Evolutionary conservation across 371 early-diverging fungal genomes (phyloP), one percentile per base, ranked within the genome.

Genomic region (Mycotypha africana): DNA sequence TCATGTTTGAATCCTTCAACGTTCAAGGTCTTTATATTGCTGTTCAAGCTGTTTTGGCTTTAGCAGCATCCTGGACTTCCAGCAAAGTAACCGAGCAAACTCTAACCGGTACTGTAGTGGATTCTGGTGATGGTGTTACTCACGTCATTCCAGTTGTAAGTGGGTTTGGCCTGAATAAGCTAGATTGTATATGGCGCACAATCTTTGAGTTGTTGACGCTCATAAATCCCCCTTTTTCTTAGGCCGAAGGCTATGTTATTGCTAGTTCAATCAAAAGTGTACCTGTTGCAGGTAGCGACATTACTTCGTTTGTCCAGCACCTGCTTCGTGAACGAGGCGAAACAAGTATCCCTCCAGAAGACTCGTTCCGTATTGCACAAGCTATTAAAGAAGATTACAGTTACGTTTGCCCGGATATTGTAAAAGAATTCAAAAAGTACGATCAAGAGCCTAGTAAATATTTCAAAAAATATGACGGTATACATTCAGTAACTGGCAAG

Each of bases 191-290:
- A n/a, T n/a, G n/a, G n/a, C n/a, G n/a, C n/a, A n/a, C n/a, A n/a
- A n/a, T n/a, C n/a, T 42, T 16, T 19, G 10, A 42, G 36, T n/a
- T 1, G 8, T 15, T n/a, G 36, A 10, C 12, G 36, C 8, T 16
- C n/a, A n/a, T n/a, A n/a, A n/a, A n/a, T n/a, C n/a, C n/a, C n/a
- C n/a, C n/a, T n/a, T 28, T 8, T 28, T 28, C 5, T 28, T 59
- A 91, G 91, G 95, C 95, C 44, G 97, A 96, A 56, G 98, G 98
- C 35, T 97, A 96, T 69, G 98, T 95, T 26, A 88, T 97, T 65
- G 95, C 95, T 24, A 89, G 91, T 36, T 89, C 95, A 30, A 93
- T 97, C 76, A 97, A 95, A 73, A 92, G 93, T 69, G 91, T 97
- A 22, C 98, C 98, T 32, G 95, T 97, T 74, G 98, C 98, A 24